Base-by-base conservation (phyloP, 2,329 filamentous ascomycete species). In the Hypoxylon rubiginosum region DNA sequence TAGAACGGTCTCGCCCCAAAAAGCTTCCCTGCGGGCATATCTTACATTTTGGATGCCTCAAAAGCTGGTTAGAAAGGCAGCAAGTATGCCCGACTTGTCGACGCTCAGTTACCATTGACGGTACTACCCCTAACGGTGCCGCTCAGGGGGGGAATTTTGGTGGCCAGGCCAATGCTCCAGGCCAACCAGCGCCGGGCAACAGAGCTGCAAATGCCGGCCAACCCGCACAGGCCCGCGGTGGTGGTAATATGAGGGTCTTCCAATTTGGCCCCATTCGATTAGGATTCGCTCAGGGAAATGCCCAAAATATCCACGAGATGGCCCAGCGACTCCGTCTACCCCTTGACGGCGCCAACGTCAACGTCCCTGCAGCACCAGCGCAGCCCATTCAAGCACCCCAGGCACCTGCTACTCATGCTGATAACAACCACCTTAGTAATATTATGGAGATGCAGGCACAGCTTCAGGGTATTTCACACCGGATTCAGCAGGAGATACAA, bases 21-120 rank as follows among this genome's bases (percentile, higher is more conserved):
- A 98, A 97, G 80, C 86, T 99, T 9, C 96, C 96, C 0, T 99
- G 96, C 79, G 94, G 95, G 4, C 96, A 99, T 76, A 96, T 98
- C 41, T 82, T 99, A 41, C 96, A 99, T 79, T 92, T 97, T 70
- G 91, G 94, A 51, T 99, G 96, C 78, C 87, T 99, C 62, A 93
- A 96, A 79, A 97, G 94, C 78, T 99, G 96, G 96, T 86, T 99
- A 28, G 96, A 99, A 82, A 87, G 96, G 69, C 96, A 99, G 79
- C 96, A 99, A 81, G 94, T 97, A 34, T 99, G 96, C 77, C 96
- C 96, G 6, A 99, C 94, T 2, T 99, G 96, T 78, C 89, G 96
- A 72, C 88, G 92, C 54, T 90, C 95, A 15, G 96, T 97, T 15
- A 91, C 93, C 10, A 82, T 93, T 39, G 85, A 86, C 1, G 80